Percentiles rank a stretch among this genome's conserved stretches.
Evolutionary conservation across 1,139 yeast species (phyloP).

Genomic region (Candida sojae): DNA sequence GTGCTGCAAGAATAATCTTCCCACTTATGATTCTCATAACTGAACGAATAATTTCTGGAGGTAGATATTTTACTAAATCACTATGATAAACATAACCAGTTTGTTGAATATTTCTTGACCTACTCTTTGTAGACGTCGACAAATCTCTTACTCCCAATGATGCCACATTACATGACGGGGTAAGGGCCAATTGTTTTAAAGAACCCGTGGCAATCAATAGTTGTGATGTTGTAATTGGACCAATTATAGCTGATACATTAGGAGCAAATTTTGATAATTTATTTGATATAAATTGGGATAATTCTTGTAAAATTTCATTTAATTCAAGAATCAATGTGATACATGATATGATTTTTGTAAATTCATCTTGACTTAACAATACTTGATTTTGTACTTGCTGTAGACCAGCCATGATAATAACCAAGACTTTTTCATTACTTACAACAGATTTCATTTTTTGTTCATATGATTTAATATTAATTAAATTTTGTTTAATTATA

Average conservation of each 20-base stretch:
- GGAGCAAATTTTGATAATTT: constrained; percentile 72
- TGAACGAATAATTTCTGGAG: constrained; percentile 62
- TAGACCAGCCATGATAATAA: constrained; percentile 73
- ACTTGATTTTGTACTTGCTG: constrained; percentile 28
- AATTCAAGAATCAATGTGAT: constrained; percentile 52
- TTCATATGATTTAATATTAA: constrained; percentile 33
- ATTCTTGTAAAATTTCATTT: constrained; percentile 39
- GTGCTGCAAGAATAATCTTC: constrained; percentile 78
- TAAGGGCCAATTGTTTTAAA: constrained; percentile 60
- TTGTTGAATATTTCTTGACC: constrained; percentile 37
- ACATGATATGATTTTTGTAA: constrained; percentile 42
- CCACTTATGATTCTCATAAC: constrained; percentile 82
- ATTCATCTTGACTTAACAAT: constrained; percentile 34
- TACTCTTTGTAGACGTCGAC: constrained; percentile 30
- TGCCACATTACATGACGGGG: constrained; percentile 85
- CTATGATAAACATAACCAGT: constrained; percentile 65
- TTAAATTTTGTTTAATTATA: constrained; percentile 53
- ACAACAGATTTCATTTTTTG: constrained; percentile 41
- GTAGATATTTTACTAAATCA: constrained; percentile 53
- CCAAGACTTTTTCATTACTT: constrained; percentile 66
- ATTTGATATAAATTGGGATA: constrained; percentile 58
- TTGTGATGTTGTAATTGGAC: constrained; percentile 74
- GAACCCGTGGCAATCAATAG: constrained; percentile 74
- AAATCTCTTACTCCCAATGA: constrained; percentile 70
- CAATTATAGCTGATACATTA: constrained; percentile 71